Conservation (phyloP, 768 basidiomycete species). For the Melanogaster broomeanus region DNA sequence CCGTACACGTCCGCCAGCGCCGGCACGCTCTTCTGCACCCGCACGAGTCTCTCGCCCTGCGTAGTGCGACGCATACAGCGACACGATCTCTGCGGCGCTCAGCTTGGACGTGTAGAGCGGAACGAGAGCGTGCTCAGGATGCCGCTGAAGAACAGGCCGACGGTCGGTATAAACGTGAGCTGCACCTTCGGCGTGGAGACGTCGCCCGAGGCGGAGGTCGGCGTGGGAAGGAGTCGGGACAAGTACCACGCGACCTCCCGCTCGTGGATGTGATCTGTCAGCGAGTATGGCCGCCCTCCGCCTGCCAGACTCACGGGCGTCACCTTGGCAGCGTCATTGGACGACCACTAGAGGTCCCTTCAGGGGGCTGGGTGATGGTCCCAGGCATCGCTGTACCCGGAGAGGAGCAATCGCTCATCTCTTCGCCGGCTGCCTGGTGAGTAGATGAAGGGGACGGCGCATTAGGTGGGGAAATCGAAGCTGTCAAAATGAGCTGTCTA, state of each 20-base stretch:
- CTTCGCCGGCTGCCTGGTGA: conserved; percentile 61
- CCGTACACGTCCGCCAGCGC: conserved; percentile 75
- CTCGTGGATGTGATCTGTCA: conserved; percentile 99
- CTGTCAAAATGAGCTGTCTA: conserved; percentile 93
- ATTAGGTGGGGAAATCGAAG: conserved; percentile 50
- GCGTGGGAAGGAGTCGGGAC: conserved; percentile 49
- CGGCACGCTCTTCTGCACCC: conserved; percentile 68
- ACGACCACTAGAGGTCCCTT: conserved; percentile 61
- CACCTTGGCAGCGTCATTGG: conserved; percentile 78
- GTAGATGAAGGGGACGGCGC: conserved; percentile 5
- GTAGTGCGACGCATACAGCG: conserved; percentile 80
- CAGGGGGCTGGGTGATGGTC: conserved; percentile 67
- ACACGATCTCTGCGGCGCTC: conserved; percentile 69
- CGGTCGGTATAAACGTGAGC: conserved; percentile 84
- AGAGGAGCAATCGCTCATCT: conserved; percentile 78
- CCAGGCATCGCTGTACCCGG: conserved; percentile 96
- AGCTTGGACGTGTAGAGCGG: conserved; percentile 60
- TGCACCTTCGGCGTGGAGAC: conserved; percentile 38
- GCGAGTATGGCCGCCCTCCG: conserved; percentile 79
- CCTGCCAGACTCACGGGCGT: conserved; percentile 71
- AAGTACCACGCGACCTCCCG: conserved; percentile 91
- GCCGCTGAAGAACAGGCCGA: conserved; percentile 95
- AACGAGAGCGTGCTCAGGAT: conserved; percentile 88
- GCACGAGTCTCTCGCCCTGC: conserved; percentile 70
- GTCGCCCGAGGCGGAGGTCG: not conserved